Evolutionary conservation across 2,329 filamentous ascomycete genomes (phyloP).

Genomic region (Sarocladium kiliense): DNA sequence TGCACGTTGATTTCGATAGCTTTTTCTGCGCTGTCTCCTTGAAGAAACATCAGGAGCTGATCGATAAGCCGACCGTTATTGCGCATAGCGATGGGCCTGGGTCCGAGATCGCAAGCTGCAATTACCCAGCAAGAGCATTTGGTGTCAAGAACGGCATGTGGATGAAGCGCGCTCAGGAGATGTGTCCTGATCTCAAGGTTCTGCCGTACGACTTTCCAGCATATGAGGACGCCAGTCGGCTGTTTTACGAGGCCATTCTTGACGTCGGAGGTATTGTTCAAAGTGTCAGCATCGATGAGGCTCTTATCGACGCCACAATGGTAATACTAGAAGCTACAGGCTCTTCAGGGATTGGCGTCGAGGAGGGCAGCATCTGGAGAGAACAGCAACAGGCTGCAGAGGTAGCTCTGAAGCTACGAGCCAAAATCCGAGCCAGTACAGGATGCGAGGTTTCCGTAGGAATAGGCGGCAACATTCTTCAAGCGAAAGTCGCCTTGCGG

Average conservation of each 20-base stretch:
- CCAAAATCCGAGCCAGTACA: slow-evolving; percentile 67
- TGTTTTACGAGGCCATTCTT: slow-evolving; percentile 83
- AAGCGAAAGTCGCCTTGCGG: slow-evolving; percentile 84
- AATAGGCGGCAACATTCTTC: slow-evolving; percentile 83
- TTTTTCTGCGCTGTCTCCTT: slow-evolving; percentile 94
- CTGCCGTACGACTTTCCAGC: slow-evolving; percentile 94
- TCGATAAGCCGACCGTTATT: slow-evolving; percentile 78
- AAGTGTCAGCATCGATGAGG: slow-evolving; percentile 96
- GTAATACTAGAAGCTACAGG: slow-evolving; percentile 61
- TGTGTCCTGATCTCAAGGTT: slow-evolving; percentile 82
- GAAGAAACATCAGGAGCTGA: slow-evolving; percentile 69
- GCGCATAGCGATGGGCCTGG: slow-evolving; percentile 81
- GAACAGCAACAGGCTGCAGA: slow-evolving; percentile 76
- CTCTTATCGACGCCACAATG: slow-evolving; percentile 75
- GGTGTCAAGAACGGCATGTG: slow-evolving; percentile 98
- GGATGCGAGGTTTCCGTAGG: slow-evolving; percentile 88
- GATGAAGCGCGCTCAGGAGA: slow-evolving; percentile 85
- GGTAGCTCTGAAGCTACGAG: slow-evolving; percentile 60
- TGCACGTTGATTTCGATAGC: slow-evolving; percentile 97
- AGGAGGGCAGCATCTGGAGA: slow-evolving; percentile 65
- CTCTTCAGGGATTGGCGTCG: slow-evolving; percentile 57
- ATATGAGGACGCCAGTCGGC: slow-evolving; percentile 84
- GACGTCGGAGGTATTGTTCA: slow-evolving; percentile 78
- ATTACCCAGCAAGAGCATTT: slow-evolving; percentile 81
- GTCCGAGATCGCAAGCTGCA: slow-evolving; percentile 96